Base-by-base conservation (phyloP, 805 yeast genomes). In the Maudiozyma turicensis region DNA sequence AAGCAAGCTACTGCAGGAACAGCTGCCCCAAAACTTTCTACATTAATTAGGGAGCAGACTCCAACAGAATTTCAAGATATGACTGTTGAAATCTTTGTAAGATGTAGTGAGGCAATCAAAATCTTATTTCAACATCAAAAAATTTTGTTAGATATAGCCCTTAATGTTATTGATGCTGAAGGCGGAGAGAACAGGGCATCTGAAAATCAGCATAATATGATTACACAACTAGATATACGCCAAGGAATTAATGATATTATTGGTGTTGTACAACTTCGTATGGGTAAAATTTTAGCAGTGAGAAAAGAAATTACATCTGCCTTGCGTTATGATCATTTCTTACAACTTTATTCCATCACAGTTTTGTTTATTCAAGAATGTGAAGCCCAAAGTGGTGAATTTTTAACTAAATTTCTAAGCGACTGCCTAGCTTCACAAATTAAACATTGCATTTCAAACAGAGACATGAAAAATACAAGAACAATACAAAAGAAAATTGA, bases 121-220 rank as follows among this genome's bases (percentile, higher is more conserved):
- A 74, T 95, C 50, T 69, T 90, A 32, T 79, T 86, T 0, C 69
- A 78, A 8, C 96, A 89, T 50, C 95, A 89, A 60, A 89, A 88
- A 63, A 57, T 86, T 5, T 65, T 91, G 31, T 71, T 93, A 11
- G 93, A 87, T 54, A 61, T 85, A 47, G 81, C 95, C 0, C 65
- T 84, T 32, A 76, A 74, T 46, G 69, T 74, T 58, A 44, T 69
- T 3, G 50, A 50, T 37, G 48, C 55, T 4, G 48, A 34, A 14
- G 64, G 55, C 6, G 50, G 38, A 26, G 64, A 55, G 8, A 65
- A 61, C 44, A 48, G 45, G 32, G 54, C 49, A 11, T 62, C 71
- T 0, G 54, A 49, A 31, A 61, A 62, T 45, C 64, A 63, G 40
- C 60, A 65, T 15, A 62, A 64, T 47, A 60, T 66, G 56, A 64